Base-by-base conservation (phyloP, 371 early-diverging fungal species). In the Funneliformis caledonium region DNA sequence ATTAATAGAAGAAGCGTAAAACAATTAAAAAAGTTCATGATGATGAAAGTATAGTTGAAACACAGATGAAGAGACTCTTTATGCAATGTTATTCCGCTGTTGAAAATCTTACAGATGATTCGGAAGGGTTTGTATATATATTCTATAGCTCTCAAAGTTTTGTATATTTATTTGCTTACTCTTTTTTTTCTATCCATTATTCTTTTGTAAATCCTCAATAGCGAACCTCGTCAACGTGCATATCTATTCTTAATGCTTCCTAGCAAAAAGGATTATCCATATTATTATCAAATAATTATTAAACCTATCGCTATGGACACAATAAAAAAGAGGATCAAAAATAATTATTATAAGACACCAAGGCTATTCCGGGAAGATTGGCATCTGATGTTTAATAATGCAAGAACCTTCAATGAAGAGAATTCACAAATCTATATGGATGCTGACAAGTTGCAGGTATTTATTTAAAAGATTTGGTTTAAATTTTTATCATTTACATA, bases 241-340 rank as follows among this genome's bases (percentile, higher is more conserved):
- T 90, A 89, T 50, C 82, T 96, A 56, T 96, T 96, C 82, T 83
- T 92, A 84, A 92, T 92, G 62, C 83, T 96, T 52, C 95, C 95
- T 16, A 91, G 90, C 83, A 91, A 90, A 81, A 87, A 88, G 70
- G 90, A 92, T 62, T 96, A 96, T 81, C 96, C 97, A 0, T 88
- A 93, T 72, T 97, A 97, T 84, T 97, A 97, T 84, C 85, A 89
- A 74, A 87, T 95, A 83, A 97, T 97, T 83, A 85, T 88, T 52
- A 88, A 88, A n/a, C 97, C 97, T 8, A 97, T 97, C 59, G 91
- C 94, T 12, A 89, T 95, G 91, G 88, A 89, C 37, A 88, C 89
- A 80, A 93, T 94, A 84, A 90, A 91, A 82, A 89, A 87, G 78
- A 86, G 89, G 56, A 90, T 94, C 56, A 86, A 89, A 47, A 88